Base-by-base conservation (phyloP, 2,329 filamentous ascomycete genomes). In the Diaporthe citrichinensis region DNA sequence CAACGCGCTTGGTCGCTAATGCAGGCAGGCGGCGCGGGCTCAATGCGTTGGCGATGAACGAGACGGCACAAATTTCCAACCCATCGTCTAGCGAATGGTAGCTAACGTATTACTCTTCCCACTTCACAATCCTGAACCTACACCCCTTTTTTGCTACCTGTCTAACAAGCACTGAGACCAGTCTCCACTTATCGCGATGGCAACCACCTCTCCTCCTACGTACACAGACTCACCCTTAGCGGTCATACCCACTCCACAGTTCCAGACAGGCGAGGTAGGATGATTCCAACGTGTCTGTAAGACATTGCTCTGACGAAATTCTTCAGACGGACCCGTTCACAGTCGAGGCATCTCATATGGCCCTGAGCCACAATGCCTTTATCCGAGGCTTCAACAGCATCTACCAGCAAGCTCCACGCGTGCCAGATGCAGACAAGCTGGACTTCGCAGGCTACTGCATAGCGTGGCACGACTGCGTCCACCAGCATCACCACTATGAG, bases 211-310 rank as follows among this genome's bases (percentile, higher is more conserved):
- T 25, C 74, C 69, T 73, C 74, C 72, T 2, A 74, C 78, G 31
- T 79, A 79, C 73, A 76, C 67, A 2, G 74, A 79, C 74, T 72
- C 69, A n/a, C 78, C 78, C 5, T 58, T 79, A 46, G 46, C 74
- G 20, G 57, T 77, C 49, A 77, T 79, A 12, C 73, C 46, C 36
- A 79, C 77, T 2, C 78, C 77, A 71, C 55, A 71, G 31, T 71
- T 58, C 80, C 82, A 85, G 79, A 82, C 82, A 80, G 82, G 85
- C 79, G 82, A 85, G 81, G 81, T 84, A 6, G 6, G 57, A 23
- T 59, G 20, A 0, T n/a, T 1, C 17, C 7, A 20, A 84, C 82
- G 85, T 81, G 80, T 79, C 80, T 81, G 80, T 3, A 2, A 31
- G 23, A 20, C 9, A 82, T 80, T 68, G 76, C 73, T 68, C 59